These are phyloP conservation scores for Ophiostoma australiae DNA, from an alignment of 2,329 filamentous ascomycete species.

Conservation along the genomic window DNA sequence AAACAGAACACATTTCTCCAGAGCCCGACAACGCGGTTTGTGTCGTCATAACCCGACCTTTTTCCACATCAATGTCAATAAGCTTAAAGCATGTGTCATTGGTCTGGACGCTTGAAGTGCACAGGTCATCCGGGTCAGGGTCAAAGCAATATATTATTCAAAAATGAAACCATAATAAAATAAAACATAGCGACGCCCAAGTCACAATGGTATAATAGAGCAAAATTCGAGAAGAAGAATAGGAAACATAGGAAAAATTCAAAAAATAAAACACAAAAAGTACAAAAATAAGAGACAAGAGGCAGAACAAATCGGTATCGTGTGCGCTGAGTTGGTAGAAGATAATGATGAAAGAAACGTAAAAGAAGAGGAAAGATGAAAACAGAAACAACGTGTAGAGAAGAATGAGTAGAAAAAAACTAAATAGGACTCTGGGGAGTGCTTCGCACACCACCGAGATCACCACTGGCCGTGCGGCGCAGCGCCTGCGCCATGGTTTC, in stretches of 20 bases:
- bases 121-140: not conserved
- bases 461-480: constrained; percentile 76
- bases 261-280: not conserved
- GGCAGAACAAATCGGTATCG: not conserved
- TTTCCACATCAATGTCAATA: not conserved
- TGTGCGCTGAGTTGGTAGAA: not conserved
- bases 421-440: constrained; percentile 52
- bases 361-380: not conserved
- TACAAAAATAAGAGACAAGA: not conserved
- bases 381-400: not conserved
- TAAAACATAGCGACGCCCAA: not conserved
- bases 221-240: not conserved
- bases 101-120: not conserved
- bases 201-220: not conserved
- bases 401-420: constrained; percentile 15
- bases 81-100: not conserved
- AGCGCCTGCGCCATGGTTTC: constrained; percentile 93
- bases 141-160: not conserved
- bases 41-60: not conserved
- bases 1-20: not conserved
- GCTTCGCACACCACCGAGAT: constrained; percentile 57
- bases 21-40: not conserved
- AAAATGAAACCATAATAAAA: not conserved
- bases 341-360: not conserved
- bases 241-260: not conserved